Evolutionary conservation across 805 yeast genomes (phyloP), one percentile per base, ranked within the genome.

Genomic region (Saturnispora zaruensis): DNA sequence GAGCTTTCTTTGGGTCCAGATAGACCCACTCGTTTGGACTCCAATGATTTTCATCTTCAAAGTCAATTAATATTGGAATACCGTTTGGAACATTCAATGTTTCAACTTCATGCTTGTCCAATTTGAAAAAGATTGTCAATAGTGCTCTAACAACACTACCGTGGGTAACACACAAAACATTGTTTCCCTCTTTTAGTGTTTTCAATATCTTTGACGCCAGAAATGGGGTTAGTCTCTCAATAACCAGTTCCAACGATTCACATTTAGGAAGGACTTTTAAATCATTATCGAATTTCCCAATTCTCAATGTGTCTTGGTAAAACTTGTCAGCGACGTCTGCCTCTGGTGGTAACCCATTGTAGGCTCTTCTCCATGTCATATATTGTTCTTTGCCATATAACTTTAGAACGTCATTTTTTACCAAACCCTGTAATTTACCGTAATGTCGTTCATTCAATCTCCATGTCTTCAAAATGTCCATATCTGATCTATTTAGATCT

Each of bases 391-490:
- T 71, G 40, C 95, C 95, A 63, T 79, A 82, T 58, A 77, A 69
- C 55, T 74, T 69, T 59, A 84, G 68, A 28, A 87, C 77, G 41
- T 77, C 77, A 33, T 81, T 82, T 68, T 86, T 86, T 56, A 83
- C 77, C 61, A 78, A 76, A 45, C 95, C 95, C 69, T 85, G 93
- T 69, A 86, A 75, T 41, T 79, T 78, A 53, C 95, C 95, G 69
- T 85, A 85, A 68, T 85, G 95, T 66, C 95, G 77, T 66, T 85
- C 95, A 66, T 85, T 85, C 60, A 85, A 67, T 67, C 91, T 76
- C 91, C 91, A 85, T 4, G 83, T 74, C 67, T 86, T 80, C 59
- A 75, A 68, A 51, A 80, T 77, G 41, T 75, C 76, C 37, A 68
- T 46, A 51, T 62, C 77, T 59, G 70, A 69, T 54, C 74, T 70